Evolutionary conservation across 177 flowering plant species (phyloP).

Genomic region (Telopea speciosissima): DNA sequence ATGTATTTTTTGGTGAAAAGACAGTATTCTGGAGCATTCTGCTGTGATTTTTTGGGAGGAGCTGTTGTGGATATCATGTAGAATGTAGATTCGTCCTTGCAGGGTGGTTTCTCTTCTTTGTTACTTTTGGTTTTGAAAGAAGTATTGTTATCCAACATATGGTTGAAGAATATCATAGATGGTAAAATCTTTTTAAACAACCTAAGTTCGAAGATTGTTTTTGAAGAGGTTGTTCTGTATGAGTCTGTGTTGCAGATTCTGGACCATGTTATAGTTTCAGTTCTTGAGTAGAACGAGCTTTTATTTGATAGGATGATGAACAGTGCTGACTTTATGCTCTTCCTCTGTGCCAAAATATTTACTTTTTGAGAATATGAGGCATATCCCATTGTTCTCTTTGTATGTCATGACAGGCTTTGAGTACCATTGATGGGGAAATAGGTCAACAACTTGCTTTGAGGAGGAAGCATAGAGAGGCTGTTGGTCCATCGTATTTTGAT

Average conservation of each 20-base stretch:
- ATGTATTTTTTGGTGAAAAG: too few species aligned
- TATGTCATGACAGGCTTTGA: constrained; percentile 56
- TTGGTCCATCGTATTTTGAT: constrained; percentile 62
- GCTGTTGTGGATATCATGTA: too few species aligned
- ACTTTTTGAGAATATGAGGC: background rate
- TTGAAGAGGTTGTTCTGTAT: background rate
- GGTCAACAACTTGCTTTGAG: constrained; percentile 61
- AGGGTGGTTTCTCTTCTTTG: too few species aligned
- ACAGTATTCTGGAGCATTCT: too few species aligned
- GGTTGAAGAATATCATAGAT: too few species aligned
- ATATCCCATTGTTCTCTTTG: background rate
- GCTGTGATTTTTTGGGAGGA: too few species aligned
- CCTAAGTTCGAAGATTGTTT: too few species aligned
- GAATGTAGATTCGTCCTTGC: too few species aligned
- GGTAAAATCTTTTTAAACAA: too few species aligned
- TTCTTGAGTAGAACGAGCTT: background rate
- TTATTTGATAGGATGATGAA: background rate
- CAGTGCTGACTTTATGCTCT: background rate
- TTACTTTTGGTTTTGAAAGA: too few species aligned
- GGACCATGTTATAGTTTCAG: background rate
- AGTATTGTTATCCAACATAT: too few species aligned
- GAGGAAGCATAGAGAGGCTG: constrained; percentile 81
- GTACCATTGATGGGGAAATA: constrained; percentile 86
- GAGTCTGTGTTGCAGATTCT: background rate
- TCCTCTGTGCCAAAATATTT: background rate